Percentiles rank a stretch among this genome's conserved stretches.
Evolutionary conservation across 2,329 filamentous ascomycete species (phyloP).

Genomic region (Phoma sp.): DNA sequence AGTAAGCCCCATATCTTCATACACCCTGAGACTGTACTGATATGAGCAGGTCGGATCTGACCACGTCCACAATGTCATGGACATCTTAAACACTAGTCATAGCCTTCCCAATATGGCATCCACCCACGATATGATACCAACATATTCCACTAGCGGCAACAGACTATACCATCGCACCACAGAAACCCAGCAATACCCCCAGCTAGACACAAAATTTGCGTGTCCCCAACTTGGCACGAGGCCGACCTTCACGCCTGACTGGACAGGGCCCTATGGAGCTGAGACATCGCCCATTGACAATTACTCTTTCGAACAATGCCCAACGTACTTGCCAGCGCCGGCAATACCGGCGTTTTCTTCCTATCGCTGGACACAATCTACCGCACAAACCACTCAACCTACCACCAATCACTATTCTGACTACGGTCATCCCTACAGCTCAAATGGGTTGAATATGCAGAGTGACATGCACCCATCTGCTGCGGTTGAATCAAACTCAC

Average conservation of each 20-base stretch:
- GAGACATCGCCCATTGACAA: conserved; percentile 39
- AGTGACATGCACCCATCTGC: conserved; percentile 15
- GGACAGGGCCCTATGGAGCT: conserved; percentile 37
- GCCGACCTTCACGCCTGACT: conserved; percentile 27
- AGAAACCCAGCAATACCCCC: conserved; percentile 24
- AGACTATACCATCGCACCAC: conserved; percentile 25
- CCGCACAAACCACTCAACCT: conserved; percentile 18
- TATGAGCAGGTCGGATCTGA: conserved; percentile 42
- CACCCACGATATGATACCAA: conserved; percentile 30
- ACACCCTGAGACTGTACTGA: conserved; percentile 15
- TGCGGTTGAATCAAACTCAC: conserved; percentile 32
- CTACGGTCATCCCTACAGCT: conserved; percentile 26
- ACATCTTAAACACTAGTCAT: conserved; percentile 25
- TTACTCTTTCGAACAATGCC: conserved; percentile 34
- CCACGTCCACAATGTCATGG: conserved; percentile 33
- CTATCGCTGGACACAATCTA: conserved; percentile 30
- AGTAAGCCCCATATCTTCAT: conserved; percentile 55
- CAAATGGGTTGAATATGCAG: conserved; percentile 26
- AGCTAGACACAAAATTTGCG: conserved; percentile 4
- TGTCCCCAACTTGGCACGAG: conserved; percentile 26
- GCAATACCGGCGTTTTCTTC: conserved; percentile 16
- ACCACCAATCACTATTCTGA: conserved; percentile 28
- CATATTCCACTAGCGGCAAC: conserved; percentile 23
- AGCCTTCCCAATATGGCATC: conserved; percentile 27
- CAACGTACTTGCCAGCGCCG: conserved; percentile 29